phyloP scores from a whole-genome alignment of 78 protist species.

The Diacronema lutheri region DNA sequence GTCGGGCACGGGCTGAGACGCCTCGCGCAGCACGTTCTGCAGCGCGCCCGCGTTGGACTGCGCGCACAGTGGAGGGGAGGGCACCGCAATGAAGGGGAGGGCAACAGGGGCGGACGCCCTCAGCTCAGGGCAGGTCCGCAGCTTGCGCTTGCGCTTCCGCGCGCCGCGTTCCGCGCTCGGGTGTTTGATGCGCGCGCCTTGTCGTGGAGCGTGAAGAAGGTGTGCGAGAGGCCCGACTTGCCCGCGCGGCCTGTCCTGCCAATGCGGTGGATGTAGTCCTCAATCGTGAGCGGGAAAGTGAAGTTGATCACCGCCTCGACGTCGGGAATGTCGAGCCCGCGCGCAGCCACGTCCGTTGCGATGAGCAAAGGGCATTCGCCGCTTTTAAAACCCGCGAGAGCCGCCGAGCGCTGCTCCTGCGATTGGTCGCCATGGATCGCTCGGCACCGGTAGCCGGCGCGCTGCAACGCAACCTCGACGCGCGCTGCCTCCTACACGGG shows the following conservation, averaged over 20 bases:
- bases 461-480: neutral
- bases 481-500: neutral
- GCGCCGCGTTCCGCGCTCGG: too few relatives aligned
- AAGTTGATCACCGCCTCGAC: conserved; percentile 62
- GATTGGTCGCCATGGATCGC: conserved; percentile 62
- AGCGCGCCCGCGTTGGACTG: neutral
- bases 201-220: neutral
- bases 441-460: neutral
- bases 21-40: conserved; percentile 18
- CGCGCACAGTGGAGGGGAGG: neutral
- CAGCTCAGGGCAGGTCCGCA: too few relatives aligned
- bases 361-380: conserved; percentile 50
- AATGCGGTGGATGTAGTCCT: conserved; percentile 54
- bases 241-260: conserved; percentile 47
- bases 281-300: conserved; percentile 17
- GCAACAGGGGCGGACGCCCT: too few relatives aligned
- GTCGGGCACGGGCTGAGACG: neutral
- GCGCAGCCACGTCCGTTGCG: conserved; percentile 89
- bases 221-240: neutral
- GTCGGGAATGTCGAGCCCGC: conserved; percentile 76
- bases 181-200: too few relatives aligned
- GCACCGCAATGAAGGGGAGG: too few relatives aligned
- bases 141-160: too few relatives aligned
- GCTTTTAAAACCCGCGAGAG: conserved; percentile 52
- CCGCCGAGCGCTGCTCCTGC: conserved; percentile 43